Evolutionary conservation across 805 yeast species (phyloP).

Genomic region (Cyberlindnera mycetangii): DNA sequence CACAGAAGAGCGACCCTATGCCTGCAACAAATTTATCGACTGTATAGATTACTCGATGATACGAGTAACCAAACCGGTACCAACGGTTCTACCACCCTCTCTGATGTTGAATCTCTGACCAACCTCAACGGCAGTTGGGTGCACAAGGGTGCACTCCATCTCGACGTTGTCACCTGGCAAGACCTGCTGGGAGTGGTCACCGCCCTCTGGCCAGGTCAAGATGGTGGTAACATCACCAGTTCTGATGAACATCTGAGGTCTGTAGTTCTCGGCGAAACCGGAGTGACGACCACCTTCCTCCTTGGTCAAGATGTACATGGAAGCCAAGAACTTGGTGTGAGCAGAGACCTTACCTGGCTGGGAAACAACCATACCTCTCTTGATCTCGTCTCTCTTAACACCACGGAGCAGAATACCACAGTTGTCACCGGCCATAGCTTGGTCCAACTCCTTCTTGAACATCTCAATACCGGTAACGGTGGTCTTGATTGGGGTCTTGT

Average conservation of each 20-base stretch:
- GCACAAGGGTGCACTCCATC: constrained; percentile 86
- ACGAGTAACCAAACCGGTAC: constrained; percentile 97
- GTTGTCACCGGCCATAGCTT: constrained; percentile 98
- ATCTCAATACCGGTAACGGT: constrained; percentile 98
- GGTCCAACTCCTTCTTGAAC: constrained; percentile 98
- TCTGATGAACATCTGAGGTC: constrained; percentile 96
- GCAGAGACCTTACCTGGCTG: constrained; percentile 91
- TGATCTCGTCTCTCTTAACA: constrained; percentile 93
- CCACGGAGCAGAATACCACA: constrained; percentile 98
- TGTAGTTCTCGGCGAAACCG: constrained; percentile 94
- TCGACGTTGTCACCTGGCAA: constrained; percentile 98
- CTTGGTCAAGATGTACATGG: constrained; percentile 86
- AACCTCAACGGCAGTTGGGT: constrained; percentile 90
- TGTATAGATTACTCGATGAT: constrained; percentile 50
- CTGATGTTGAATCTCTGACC: constrained; percentile 99
- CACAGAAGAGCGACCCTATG: neutral
- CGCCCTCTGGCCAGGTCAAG: constrained; percentile 82
- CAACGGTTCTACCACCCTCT: constrained; percentile 99
- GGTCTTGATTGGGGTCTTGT: constrained; percentile 83
- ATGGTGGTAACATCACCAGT: constrained; percentile 94
- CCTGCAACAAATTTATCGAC: neutral
- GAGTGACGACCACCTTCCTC: constrained; percentile 99
- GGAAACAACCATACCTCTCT: constrained; percentile 96
- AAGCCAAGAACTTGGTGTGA: constrained; percentile 90
- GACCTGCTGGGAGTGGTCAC: constrained; percentile 85